Percentiles rank a stretch among this genome's conserved stretches.
These are phyloP conservation scores for Platanthera zijinensis DNA, from an alignment of 106 monocot species.

Conservation along the genomic window DNA sequence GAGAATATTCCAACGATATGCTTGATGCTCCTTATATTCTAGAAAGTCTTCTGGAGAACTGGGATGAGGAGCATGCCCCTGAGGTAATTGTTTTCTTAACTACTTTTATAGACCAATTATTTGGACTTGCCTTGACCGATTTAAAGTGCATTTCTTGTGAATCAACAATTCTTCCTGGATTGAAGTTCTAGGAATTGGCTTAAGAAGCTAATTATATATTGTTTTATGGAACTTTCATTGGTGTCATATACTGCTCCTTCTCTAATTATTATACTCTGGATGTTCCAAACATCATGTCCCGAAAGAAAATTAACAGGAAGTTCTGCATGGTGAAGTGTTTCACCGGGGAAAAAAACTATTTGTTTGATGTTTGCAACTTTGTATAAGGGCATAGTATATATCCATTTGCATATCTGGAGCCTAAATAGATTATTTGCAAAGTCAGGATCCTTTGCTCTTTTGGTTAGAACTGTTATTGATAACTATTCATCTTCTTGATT, in stretches of 20 bases:
- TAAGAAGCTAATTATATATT: background rate
- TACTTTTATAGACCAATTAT: background rate
- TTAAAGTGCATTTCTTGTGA: background rate
- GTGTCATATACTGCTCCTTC: background rate
- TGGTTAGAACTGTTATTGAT: background rate
- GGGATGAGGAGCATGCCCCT: slow-evolving; percentile 86
- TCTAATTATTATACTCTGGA: background rate
- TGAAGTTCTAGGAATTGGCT: background rate
- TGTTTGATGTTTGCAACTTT: background rate
- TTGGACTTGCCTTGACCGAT: background rate
- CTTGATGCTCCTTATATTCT: slow-evolving; percentile 87
- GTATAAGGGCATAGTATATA: background rate
- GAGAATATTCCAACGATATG: slow-evolving; percentile 98
- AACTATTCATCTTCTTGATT: background rate
- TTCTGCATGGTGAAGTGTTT: background rate
- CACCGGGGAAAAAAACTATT: background rate
- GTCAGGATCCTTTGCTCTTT: background rate
- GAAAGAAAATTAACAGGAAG: background rate
- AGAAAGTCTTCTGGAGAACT: slow-evolving; percentile 87
- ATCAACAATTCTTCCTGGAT: background rate
- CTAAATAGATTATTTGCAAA: background rate
- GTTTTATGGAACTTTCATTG: background rate
- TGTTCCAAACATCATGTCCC: background rate
- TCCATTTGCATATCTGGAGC: background rate
- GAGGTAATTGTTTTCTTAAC: slow-evolving; percentile 42